Evolutionary conservation across 495 filamentous ascomycete species (phyloP), one percentile per base, ranked within the genome.

Genomic region (Thozetella sp.): DNA sequence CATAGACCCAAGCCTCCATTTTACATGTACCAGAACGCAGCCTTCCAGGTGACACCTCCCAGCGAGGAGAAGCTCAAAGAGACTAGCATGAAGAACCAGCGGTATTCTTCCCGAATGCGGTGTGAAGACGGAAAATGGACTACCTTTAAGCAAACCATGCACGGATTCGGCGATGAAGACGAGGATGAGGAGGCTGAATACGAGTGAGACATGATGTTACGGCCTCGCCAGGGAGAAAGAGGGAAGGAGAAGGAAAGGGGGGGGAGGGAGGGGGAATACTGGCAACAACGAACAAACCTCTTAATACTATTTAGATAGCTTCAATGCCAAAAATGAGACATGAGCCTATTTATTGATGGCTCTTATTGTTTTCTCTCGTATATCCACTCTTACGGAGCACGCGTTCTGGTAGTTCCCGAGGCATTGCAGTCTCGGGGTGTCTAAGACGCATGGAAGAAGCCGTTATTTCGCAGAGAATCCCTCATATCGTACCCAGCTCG

Each of bases 401-500:
- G n/a, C n/a, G n/a, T n/a, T n/a, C n/a, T n/a, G n/a, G n/a, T n/a
- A n/a, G n/a, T n/a, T n/a, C n/a, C n/a, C n/a, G n/a, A n/a, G n/a
- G n/a, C n/a, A n/a, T n/a, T 37, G 30, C 30, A 15, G 30, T 37
- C 30, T 37, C 6, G 6, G 30, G 30, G 6, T 37, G 30, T 37
- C 6, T 37, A 37, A 6, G 15, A 6, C 30, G 6, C 15, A 6
- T 15, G 30, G 6, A 37, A 15, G 6, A 6, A 6, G 6, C 30
- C 30, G 6, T 6, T 6, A 37, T 37, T 6, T 15, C 6, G 15
- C 6, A 37, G 6, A 15, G 30, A 4, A 4, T 3, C 20, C n/a
- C 9, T 48, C n/a, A 48, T 20, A 48, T n/a, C 3, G 43, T 10
- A 10, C 43, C 43, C 12, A 68, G 19, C 54, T 52, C 52, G 2